Percentiles rank a stretch among this genome's conserved stretches.
Conservation (phyloP, 306 rosid genomes). For the Castanea crenata region DNA sequence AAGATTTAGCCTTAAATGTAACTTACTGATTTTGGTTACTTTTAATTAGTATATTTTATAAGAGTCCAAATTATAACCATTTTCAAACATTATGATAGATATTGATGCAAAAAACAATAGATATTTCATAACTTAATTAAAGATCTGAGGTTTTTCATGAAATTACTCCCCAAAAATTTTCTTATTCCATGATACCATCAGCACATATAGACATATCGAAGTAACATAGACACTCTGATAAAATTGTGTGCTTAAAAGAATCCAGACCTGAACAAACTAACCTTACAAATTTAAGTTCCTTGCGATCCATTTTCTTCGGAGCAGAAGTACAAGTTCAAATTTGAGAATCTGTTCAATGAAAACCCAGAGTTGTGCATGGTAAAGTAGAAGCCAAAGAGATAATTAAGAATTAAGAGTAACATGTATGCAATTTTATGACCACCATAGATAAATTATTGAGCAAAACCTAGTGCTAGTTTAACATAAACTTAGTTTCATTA, state of each 20-base stretch:
- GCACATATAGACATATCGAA: too few species aligned
- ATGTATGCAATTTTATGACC: background rate
- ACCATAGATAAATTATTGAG: background rate
- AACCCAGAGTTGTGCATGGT: background rate
- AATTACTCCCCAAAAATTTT: too few species aligned
- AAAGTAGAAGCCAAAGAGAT: background rate
- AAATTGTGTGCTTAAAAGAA: too few species aligned
- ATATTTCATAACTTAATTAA: too few species aligned
- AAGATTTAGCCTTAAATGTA: too few species aligned
- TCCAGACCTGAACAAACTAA: slow-evolving; percentile 30
- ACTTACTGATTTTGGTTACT: too few species aligned
- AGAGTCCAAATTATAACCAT: background rate
- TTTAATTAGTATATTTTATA: too few species aligned
- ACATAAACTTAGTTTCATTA: background rate
- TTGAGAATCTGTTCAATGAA: background rate
- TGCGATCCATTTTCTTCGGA: slow-evolving; percentile 32
- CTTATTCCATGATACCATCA: too few species aligned
- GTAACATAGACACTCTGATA: too few species aligned
- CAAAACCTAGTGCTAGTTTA: background rate
- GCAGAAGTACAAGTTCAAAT: slow-evolving; percentile 13
- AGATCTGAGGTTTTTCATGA: too few species aligned
- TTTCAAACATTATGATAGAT: background rate
- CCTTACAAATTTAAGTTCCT: slow-evolving; percentile 56
- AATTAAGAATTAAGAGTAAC: background rate
- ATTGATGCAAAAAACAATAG: too few species aligned